Base-by-base conservation (phyloP, 2,329 filamentous ascomycete species). In the Cladophialophora carrionii region DNA sequence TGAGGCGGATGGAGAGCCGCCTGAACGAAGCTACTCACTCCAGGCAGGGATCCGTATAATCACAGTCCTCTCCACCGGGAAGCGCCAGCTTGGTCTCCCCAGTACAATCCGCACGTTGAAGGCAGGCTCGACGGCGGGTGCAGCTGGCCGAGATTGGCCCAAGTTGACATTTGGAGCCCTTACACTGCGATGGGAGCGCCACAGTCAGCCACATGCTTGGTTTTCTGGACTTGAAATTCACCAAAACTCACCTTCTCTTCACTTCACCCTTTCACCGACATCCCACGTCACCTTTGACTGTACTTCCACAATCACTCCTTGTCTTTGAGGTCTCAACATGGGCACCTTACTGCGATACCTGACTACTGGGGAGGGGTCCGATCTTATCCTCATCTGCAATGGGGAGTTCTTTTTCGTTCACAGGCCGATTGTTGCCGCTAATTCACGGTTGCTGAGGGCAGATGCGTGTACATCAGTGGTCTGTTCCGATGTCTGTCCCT, bases 361-460 rank as follows among this genome's bases (percentile, higher is more conserved):
- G 6, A 32, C 59, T 32, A 62, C 53, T 12, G 48, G 14, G 4
- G 37, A 59, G 17, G 59, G 54, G 31, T 48, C 43, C 34, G 59
- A 62, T 26, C 49, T 65, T 26, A 51, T 65, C 58, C 52, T 62
- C 46, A 62, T 65, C 49, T 62, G 63, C 37, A n/a, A 51, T n/a
- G 54, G 55, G 34, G 41, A 62, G 29, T 62, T 65, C 34, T 65
- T 65, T 37, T 43, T 62, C 20, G 59, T 62, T n/a, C 63, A 65
- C 59, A 54, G 51, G 22, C 26, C 58, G n/a, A 48, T 62, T 48
- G 29, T 65, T 22, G 53, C 32, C 17, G 41, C 57, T 12, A 52
- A 53, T 31, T 61, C 57, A 2, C 29, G 52, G n/a, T 46, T 62
- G 17, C 43, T 65, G 32, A 48, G 32, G 14, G 20, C 5, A 32